phyloP scores from a whole-genome alignment of 768 basidiomycete genomes.

The Macrolepiota albuminosa region DNA sequence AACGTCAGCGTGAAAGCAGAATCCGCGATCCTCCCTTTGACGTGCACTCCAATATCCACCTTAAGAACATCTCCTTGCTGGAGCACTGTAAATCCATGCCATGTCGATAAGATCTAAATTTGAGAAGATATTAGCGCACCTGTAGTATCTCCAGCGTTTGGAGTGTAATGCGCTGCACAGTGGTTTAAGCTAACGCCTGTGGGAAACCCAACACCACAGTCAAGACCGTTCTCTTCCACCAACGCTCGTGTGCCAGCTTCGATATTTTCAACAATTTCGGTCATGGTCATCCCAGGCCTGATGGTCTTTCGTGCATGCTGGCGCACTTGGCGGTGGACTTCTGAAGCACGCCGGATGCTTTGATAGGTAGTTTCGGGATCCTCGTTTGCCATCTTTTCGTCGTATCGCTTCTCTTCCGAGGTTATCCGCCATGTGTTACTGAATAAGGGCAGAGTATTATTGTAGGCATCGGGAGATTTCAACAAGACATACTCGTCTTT shows the following conservation, averaged over 20 bases:
- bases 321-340: slow-evolving; percentile 93
- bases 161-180: slow-evolving; percentile 95
- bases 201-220: slow-evolving; percentile 91
- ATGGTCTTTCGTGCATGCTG: slow-evolving; percentile 77
- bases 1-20: slow-evolving; percentile 93
- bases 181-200: slow-evolving; percentile 93
- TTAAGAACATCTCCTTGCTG: slow-evolving; percentile 72
- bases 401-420: slow-evolving; percentile 83
- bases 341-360: slow-evolving; percentile 87
- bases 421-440: slow-evolving; percentile 88
- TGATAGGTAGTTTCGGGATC: slow-evolving; percentile 86
- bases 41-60: slow-evolving; percentile 97
- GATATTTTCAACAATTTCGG: slow-evolving; percentile 88
- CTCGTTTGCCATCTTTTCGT: slow-evolving; percentile 72
- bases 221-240: slow-evolving; percentile 86
- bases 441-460: slow-evolving; percentile 8
- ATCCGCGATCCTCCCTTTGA: slow-evolving; percentile 91
- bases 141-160: slow-evolving; percentile 86
- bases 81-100: slow-evolving; percentile 3
- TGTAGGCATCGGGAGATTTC: neutral
- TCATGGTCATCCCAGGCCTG: slow-evolving; percentile 91
- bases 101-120: neutral
- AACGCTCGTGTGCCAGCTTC: slow-evolving; percentile 89
- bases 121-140: slow-evolving; percentile 39
- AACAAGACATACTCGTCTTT: slow-evolving; percentile 72